These are phyloP conservation scores for Cupressus sempervirens DNA, from an alignment of 75 land plant species.

Conservation along the genomic window DNA sequence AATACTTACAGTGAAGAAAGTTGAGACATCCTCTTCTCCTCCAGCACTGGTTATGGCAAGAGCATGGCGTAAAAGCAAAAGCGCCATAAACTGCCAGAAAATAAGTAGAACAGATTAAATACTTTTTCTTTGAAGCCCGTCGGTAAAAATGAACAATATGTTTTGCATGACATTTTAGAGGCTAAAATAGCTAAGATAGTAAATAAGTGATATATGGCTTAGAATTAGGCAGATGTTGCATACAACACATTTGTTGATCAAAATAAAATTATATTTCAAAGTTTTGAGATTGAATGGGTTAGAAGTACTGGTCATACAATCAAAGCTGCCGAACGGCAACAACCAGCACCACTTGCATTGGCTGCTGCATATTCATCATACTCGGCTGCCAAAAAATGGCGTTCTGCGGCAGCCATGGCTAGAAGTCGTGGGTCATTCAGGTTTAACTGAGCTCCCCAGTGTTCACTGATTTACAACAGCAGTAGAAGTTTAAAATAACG, in stretches of 20 bases:
- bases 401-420: constrained; percentile 78
- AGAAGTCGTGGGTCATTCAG: constrained; percentile 63
- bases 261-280: background rate
- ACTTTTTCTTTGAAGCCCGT: background rate
- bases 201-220: background rate
- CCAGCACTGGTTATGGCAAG: constrained; percentile 14
- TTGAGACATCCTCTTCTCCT: constrained; percentile 26
- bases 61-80: constrained; percentile 19
- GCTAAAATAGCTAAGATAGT: background rate
- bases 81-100: constrained; percentile 20
- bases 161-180: background rate
- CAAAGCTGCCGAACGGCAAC: constrained; percentile 77
- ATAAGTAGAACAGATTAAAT: background rate
- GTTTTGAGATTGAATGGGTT: no score
- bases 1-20: constrained; percentile 33
- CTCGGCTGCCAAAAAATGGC: constrained; percentile 69
- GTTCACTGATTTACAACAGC: constrained; percentile 4
- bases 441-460: constrained; percentile 51
- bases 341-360: constrained; percentile 78
- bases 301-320: constrained; percentile 42
- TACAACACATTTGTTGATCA: background rate
- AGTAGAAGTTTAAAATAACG: background rate
- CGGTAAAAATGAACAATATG: background rate
- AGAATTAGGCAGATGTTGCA: background rate
- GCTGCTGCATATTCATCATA: constrained; percentile 79